Percentiles rank a stretch among this genome's conserved stretches.
These are phyloP conservation scores for Penicillium hesseltinei DNA, from an alignment of 2,329 filamentous ascomycete species.

Conservation along the genomic window DNA sequence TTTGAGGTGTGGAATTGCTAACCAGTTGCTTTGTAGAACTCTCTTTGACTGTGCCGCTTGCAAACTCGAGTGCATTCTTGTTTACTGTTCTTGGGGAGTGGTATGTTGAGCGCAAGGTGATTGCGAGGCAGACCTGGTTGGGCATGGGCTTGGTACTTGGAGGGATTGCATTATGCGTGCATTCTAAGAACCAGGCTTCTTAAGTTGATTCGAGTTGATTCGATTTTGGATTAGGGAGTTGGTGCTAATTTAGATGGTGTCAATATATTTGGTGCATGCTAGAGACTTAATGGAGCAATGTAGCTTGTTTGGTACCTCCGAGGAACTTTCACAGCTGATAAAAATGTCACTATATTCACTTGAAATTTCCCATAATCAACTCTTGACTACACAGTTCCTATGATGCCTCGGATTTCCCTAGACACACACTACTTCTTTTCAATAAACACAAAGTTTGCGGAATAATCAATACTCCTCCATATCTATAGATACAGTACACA, in stretches of 20 bases:
- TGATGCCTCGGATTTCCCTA: background rate
- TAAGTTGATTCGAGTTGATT: background rate
- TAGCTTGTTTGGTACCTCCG: background rate
- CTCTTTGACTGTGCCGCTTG: slow-evolving; percentile 89
- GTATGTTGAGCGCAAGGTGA: slow-evolving; percentile 90
- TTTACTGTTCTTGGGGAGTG: slow-evolving; percentile 94
- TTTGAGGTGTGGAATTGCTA: background rate
- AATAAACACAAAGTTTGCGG: background rate
- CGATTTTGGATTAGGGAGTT: background rate
- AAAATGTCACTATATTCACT: background rate
- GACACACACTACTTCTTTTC: background rate
- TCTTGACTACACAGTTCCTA: no score
- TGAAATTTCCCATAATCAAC: no score
- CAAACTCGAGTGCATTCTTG: slow-evolving; percentile 91
- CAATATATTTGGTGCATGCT: background rate
- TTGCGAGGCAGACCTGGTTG: slow-evolving; percentile 78
- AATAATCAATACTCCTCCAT: slow-evolving; percentile 1
- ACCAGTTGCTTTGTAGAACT: slow-evolving; percentile 58
- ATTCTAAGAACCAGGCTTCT: slow-evolving; percentile 45
- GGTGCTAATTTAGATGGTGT: background rate
- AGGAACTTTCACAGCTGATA: background rate
- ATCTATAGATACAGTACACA: slow-evolving; percentile 11
- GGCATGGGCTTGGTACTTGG: slow-evolving; percentile 76
- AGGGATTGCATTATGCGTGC: slow-evolving; percentile 81
- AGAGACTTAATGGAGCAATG: background rate